These are phyloP conservation scores for Biscogniauxia mediterranea DNA, from an alignment of 2,329 filamentous ascomycete species.

Conservation along the genomic window DNA sequence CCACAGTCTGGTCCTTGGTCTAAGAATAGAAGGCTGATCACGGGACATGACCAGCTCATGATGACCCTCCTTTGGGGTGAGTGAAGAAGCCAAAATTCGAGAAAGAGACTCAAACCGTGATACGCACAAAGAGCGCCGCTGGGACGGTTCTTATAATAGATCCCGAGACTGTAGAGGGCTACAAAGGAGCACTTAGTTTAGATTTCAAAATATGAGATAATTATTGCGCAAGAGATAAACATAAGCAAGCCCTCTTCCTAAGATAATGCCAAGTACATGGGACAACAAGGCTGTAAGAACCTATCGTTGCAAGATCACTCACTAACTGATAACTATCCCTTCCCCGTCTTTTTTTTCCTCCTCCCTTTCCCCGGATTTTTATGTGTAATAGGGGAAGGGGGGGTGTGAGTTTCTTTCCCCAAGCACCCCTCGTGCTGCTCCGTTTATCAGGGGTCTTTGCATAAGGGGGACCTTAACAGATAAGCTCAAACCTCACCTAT, in stretches of 20 bases:
- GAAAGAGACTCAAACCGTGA: not conserved
- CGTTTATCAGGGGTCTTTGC: slow-evolving; percentile 2
- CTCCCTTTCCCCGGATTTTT: not conserved
- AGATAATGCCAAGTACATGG: slow-evolving; percentile 1
- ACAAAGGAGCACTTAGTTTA: slow-evolving; percentile 14
- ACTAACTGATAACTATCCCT: too few relatives aligned
- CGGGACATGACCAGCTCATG: slow-evolving; percentile 1
- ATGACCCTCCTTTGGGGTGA: not conserved
- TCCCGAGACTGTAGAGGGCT: slow-evolving; percentile 4
- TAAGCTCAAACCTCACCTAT: not conserved
- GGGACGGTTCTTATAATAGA: slow-evolving; percentile 4
- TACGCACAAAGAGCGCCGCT: slow-evolving; percentile 9
- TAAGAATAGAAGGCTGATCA: slow-evolving; percentile 4
- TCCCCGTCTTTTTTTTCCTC: not conserved
- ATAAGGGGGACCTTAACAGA: slow-evolving; percentile 5
- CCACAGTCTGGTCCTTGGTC: slow-evolving; percentile 2
- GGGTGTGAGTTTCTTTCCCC: not conserved
- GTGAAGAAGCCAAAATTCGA: slow-evolving; percentile 2
- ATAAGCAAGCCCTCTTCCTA: slow-evolving; percentile 15
- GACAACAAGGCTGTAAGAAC: slow-evolving; percentile 18
- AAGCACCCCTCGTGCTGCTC: slow-evolving; percentile 15
- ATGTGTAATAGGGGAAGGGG: not conserved
- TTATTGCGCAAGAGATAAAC: slow-evolving; percentile 26
- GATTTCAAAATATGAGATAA: slow-evolving; percentile 22
- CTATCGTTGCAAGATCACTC: slow-evolving; percentile 6